Conservation (phyloP, 2,329 filamentous ascomycete species). For the Aspergillus aculeatus region DNA sequence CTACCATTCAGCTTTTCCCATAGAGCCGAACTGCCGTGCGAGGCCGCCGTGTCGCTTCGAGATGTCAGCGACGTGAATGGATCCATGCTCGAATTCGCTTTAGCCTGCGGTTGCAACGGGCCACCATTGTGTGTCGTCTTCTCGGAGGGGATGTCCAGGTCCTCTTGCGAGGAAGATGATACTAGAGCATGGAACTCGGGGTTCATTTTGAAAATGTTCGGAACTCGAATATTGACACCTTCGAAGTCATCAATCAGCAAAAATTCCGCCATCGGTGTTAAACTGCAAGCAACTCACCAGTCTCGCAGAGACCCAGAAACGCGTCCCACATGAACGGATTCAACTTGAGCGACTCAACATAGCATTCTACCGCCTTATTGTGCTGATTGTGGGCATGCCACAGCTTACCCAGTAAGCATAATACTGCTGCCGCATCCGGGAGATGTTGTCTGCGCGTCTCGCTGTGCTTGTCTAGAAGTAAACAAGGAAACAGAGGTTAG, state of each 20-base stretch:
- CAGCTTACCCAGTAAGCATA: constrained; percentile 81
- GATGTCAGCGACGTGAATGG: constrained; percentile 42
- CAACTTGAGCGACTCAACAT: constrained; percentile 80
- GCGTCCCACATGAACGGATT: constrained; percentile 99
- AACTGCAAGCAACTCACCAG: constrained; percentile 44
- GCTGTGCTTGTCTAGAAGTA: constrained; percentile 64
- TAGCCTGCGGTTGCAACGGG: constrained; percentile 38
- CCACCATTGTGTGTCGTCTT: constrained; percentile 32
- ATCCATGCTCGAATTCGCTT: constrained; percentile 40
- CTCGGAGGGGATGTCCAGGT: constrained; percentile 31
- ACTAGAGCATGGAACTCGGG: constrained; percentile 59
- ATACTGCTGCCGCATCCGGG: constrained; percentile 81
- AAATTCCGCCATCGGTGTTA: background rate
- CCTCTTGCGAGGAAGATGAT: constrained; percentile 34
- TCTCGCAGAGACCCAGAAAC: constrained; percentile 83
- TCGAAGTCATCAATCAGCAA: constrained; percentile 25
- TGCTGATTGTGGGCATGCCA: constrained; percentile 77
- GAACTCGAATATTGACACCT: constrained; percentile 75
- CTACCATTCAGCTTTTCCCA: constrained; percentile 52
- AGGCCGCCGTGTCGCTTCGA: constrained; percentile 34
- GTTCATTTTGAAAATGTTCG: constrained; percentile 81
- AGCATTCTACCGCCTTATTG: constrained; percentile 79
- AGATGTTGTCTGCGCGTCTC: constrained; percentile 70
- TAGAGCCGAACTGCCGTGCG: constrained; percentile 45
- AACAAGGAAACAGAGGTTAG: constrained; percentile 3